Conservation (phyloP, 192 early-diverging fungal species). For the Chytriomyces hyalinus region DNA sequence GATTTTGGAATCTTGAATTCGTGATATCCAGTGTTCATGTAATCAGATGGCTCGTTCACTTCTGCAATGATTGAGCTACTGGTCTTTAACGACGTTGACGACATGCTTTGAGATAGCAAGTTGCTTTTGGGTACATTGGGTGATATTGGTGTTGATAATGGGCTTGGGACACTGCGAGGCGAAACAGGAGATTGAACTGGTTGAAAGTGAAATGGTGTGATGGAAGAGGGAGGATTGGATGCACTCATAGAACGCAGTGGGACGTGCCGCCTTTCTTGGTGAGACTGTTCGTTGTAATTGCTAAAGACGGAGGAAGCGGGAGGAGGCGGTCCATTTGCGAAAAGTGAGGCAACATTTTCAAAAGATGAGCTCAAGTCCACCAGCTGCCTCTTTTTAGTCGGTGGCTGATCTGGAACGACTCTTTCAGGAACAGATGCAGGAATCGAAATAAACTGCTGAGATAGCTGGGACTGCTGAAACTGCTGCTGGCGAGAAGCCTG, state of each 20-base stretch:
- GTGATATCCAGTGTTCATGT: no score
- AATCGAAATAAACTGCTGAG: neutral
- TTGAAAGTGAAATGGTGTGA: neutral
- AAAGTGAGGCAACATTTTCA: constrained; percentile 19
- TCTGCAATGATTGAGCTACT: no score
- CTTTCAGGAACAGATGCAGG: constrained; percentile 3
- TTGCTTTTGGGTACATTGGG: neutral
- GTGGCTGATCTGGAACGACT: constrained; percentile 12
- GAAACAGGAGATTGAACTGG: neutral
- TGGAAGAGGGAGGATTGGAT: neutral
- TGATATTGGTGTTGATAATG: neutral
- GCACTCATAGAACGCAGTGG: no score
- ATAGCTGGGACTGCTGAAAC: neutral
- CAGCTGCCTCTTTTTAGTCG: constrained; percentile 25
- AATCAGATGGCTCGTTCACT: no score
- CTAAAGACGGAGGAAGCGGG: neutral
- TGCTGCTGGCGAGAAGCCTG: neutral
- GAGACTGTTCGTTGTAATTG: no score
- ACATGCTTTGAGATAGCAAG: neutral
- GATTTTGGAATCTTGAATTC: constrained; percentile 14
- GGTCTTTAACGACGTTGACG: no score
- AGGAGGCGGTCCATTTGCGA: constrained; percentile 2
- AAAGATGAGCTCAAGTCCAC: constrained; percentile 26
- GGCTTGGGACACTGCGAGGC: neutral
- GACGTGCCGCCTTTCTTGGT: no score